Evolutionary conservation across 306 rosid species (phyloP).

Genomic region (Quillaja saponaria): DNA sequence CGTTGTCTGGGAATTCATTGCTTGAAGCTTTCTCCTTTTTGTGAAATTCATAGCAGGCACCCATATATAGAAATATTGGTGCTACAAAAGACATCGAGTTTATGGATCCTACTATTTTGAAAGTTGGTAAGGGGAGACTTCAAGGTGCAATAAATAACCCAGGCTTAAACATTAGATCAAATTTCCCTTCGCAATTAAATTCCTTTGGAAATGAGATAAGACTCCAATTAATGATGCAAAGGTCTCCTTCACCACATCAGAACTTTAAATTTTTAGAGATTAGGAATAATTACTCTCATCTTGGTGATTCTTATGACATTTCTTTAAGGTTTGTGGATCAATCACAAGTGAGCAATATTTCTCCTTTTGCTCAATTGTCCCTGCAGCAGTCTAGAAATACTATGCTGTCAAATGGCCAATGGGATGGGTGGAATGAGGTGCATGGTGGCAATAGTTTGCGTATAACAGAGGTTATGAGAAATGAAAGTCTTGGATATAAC

Average conservation of each 20-base stretch:
- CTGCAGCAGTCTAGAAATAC: constrained; percentile 53
- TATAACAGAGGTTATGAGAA: constrained; percentile 52
- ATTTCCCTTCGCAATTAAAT: constrained; percentile 39
- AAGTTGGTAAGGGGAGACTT: constrained; percentile 58
- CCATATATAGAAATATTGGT: constrained; percentile 37
- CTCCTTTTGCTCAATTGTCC: constrained; percentile 53
- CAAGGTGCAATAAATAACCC: constrained; percentile 52
- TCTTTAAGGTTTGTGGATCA: constrained; percentile 56
- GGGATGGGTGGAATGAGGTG: constrained; percentile 63
- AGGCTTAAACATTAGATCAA: constrained; percentile 51
- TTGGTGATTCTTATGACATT: constrained; percentile 50
- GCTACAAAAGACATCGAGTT: constrained; percentile 53
- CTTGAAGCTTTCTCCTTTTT: constrained; percentile 38
- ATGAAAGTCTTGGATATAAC: constrained; percentile 56
- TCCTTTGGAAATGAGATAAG: constrained; percentile 49
- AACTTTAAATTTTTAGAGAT: constrained; percentile 44
- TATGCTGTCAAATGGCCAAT: constrained; percentile 51
- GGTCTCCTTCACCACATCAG: constrained; percentile 53
- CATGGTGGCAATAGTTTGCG: constrained; percentile 46
- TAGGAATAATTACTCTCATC: constrained; percentile 47
- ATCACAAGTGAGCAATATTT: constrained; percentile 45
- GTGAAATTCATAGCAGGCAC: constrained; percentile 49
- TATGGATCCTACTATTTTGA: constrained; percentile 70
- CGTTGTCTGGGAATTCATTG: constrained; percentile 49
- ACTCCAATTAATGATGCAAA: constrained; percentile 61